Conservation (phyloP, 176 grass and related monocot species). For the Avena insularis region DNA sequence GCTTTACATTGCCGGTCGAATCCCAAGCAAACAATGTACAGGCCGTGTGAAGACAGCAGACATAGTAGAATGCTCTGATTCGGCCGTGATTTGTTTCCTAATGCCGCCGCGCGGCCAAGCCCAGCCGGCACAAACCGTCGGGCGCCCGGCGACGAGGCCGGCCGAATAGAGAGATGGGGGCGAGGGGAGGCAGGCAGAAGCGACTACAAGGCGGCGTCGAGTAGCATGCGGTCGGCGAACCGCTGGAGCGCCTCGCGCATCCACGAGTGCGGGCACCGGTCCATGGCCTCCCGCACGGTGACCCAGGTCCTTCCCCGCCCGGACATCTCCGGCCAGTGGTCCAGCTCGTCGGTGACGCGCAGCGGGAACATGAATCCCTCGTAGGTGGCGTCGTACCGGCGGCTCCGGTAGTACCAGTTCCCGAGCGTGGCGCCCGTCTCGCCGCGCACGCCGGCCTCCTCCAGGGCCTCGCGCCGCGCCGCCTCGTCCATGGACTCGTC, state of each 20-base stretch:
- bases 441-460: slow-evolving; percentile 72
- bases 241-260: slow-evolving; percentile 49
- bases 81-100: neutral
- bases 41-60: neutral
- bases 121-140: neutral
- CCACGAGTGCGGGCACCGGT: slow-evolving; percentile 41
- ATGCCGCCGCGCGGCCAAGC: neutral
- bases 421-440: slow-evolving; percentile 43
- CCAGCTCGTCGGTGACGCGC: slow-evolving; percentile 54
- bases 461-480: slow-evolving; percentile 59
- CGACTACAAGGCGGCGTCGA: slow-evolving; percentile 22
- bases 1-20: slow-evolving; percentile 35
- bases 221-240: slow-evolving; percentile 12
- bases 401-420: slow-evolving; percentile 59
- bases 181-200: too few species aligned
- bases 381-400: slow-evolving; percentile 55
- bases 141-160: neutral
- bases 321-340: slow-evolving; percentile 70
- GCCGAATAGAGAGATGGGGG: neutral
- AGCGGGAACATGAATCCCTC: slow-evolving; percentile 66
- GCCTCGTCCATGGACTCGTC: slow-evolving; percentile 74
- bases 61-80: neutral
- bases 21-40: slow-evolving; percentile 23
- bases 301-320: slow-evolving; percentile 52
- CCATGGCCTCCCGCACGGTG: slow-evolving; percentile 33